Base-by-base conservation (phyloP, 2,329 filamentous ascomycete genomes). In the Rhytidhysteron rufulum region DNA sequence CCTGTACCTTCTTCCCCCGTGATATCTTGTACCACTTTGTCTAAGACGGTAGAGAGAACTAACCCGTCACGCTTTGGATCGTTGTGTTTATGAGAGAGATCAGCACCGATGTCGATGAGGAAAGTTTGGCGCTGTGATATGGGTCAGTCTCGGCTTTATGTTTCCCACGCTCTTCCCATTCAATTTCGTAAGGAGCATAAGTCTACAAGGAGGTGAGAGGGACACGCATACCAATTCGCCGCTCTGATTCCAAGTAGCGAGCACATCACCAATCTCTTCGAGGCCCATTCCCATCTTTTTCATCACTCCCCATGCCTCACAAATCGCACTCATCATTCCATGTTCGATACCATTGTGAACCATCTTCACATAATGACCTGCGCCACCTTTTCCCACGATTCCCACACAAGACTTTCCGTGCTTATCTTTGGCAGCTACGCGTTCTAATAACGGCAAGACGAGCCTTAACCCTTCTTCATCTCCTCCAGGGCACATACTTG, bases 321-420 rank as follows among this genome's bases (percentile, higher is more conserved):
- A 76, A 5, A 85, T 71, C 0, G 75, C 71, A 39, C 75, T 77
- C 67, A 87, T 77, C 78, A 87, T 84, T 2, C 81, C 83, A 45
- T 85, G 81, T 55, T 87, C 83, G 44, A 87, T 86, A 1, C 82
- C 83, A 48, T 87, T 86, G 57, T 87, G 83, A 4, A 86, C 74
- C 82, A 86, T 87, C 67, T 88, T 87, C 30, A 86, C 80, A 53
- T 82, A 87, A 58, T 87, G 83, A 0, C 83, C 83, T 2, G 77
- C 73, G 2, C 83, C 82, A 0, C 77, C 77, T 2, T 76, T 74
- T 0, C 83, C 83, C 34, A 83, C 71, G 19, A 73, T 69, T 0
- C 67, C 75, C 1, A 83, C 79, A 49, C 82, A 86, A 1, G 81
- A 73, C 9, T 69, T 73, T 1, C 78, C 79, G 4, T 77, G 66